Percentiles rank a stretch among this genome's conserved stretches.
These are phyloP conservation scores for Chlamydomonas incerta DNA, from an alignment of 139 green algal genomes.

Conservation along the genomic window DNA sequence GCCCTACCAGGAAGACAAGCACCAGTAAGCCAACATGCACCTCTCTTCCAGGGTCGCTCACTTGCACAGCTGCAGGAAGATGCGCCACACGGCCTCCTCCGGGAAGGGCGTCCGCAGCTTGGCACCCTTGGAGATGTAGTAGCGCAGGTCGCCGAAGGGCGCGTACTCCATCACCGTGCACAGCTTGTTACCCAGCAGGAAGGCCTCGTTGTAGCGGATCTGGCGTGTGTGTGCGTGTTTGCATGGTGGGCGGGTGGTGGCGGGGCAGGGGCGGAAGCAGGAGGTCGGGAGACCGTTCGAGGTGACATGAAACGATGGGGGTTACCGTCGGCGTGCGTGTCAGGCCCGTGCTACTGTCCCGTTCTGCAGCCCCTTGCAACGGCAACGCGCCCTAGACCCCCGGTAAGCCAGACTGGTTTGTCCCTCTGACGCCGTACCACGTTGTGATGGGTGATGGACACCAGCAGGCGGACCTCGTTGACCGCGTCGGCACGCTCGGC, in stretches of 20 bases:
- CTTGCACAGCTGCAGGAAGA: conserved; percentile 78
- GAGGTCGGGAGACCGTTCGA: too few species aligned
- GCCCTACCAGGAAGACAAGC: neutral
- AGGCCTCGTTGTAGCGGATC: conserved; percentile 83
- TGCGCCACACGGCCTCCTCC: conserved; percentile 85
- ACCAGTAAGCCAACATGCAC: too few species aligned
- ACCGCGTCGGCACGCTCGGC: conserved; percentile 76
- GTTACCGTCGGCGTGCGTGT: too few species aligned
- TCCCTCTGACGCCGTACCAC: conserved; percentile 45
- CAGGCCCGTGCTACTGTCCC: too few species aligned
- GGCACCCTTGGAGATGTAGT: conserved; percentile 74
- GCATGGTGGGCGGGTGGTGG: neutral
- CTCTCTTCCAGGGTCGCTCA: too few species aligned
- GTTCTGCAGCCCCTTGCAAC: too few species aligned
- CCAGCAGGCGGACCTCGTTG: conserved; percentile 83
- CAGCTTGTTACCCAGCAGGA: conserved; percentile 80
- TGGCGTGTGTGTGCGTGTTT: conserved; percentile 19
- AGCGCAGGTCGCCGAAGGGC: conserved; percentile 72
- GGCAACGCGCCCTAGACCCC: too few species aligned
- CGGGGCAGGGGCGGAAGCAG: too few species aligned
- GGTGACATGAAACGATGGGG: neutral
- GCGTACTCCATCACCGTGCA: conserved; percentile 90
- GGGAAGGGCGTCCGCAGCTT: conserved; percentile 71
- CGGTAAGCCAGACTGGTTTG: too few species aligned
- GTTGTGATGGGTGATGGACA: conserved; percentile 73